These are phyloP conservation scores for Lachnellula hyalina DNA, from an alignment of 2,329 filamentous ascomycete species.

Conservation along the genomic window DNA sequence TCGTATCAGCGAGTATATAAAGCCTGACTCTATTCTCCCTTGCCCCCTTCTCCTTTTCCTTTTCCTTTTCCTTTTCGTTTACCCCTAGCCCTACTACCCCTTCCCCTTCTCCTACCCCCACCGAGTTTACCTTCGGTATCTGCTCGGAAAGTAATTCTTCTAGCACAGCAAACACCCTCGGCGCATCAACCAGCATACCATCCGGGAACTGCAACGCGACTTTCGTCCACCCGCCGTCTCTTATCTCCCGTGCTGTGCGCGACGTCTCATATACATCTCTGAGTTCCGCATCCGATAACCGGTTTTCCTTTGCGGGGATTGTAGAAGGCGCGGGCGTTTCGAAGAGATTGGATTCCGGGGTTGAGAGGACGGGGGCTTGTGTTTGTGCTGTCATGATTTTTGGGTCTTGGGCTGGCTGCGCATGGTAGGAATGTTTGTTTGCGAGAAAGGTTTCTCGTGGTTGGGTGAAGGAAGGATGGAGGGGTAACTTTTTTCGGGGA, in stretches of 20 bases:
- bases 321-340: slow-evolving; percentile 40
- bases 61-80: background rate
- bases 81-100: slow-evolving; percentile 1
- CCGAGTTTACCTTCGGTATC: too few relatives aligned
- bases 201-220: slow-evolving; percentile 96
- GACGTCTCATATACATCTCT: slow-evolving; percentile 76
- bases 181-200: slow-evolving; percentile 81
- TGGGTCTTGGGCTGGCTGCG: background rate
- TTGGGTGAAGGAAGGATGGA: background rate
- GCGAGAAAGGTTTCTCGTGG: background rate
- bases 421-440: background rate
- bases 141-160: slow-evolving; percentile 40
- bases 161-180: slow-evolving; percentile 68
- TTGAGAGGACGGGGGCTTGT: slow-evolving; percentile 56
- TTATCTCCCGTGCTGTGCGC: slow-evolving; percentile 72
- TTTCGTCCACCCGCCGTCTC: slow-evolving; percentile 62
- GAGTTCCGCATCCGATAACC: slow-evolving; percentile 59
- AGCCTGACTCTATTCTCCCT: slow-evolving; percentile 36
- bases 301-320: background rate
- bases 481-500: slow-evolving; percentile 1
- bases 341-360: slow-evolving; percentile 55
- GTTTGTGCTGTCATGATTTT: slow-evolving; percentile 33
- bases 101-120: background rate
- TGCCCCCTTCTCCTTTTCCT: background rate
- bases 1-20: slow-evolving; percentile 90